phyloP scores from a whole-genome alignment of 495 filamentous ascomycete genomes.

The Choiromyces venosus region DNA sequence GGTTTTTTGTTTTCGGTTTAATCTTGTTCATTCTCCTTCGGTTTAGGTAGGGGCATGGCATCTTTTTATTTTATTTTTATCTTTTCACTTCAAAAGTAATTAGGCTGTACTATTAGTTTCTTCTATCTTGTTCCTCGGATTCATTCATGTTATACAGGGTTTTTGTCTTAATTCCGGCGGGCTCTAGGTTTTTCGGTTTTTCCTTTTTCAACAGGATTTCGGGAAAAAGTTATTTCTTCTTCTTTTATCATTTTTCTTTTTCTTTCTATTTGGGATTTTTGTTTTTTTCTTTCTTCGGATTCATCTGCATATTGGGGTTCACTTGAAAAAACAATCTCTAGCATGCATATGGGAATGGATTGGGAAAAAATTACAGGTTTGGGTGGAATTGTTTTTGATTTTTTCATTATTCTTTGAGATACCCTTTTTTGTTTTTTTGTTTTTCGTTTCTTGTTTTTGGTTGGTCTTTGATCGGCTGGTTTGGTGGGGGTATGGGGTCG shows the following conservation, averaged over 20 bases:
- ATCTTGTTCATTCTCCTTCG: slow-evolving; percentile 28
- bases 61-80: slow-evolving; percentile 22
- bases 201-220: slow-evolving; percentile 23
- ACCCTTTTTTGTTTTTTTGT: slow-evolving; percentile 35
- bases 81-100: slow-evolving; percentile 34
- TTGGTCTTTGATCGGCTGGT: not conserved
- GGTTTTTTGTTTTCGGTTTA: slow-evolving; percentile 35
- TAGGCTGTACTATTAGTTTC: slow-evolving; percentile 39
- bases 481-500: not conserved
- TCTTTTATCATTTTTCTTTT: slow-evolving; percentile 28
- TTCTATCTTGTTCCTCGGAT: slow-evolving; percentile 26
- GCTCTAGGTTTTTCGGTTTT: slow-evolving; percentile 23
- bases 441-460: slow-evolving; percentile 8
- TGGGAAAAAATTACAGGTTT: slow-evolving; percentile 20
- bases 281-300: slow-evolving; percentile 37
- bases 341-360: slow-evolving; percentile 33
- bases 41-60: not conserved
- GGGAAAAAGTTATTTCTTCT: slow-evolving; percentile 40
- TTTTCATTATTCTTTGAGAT: slow-evolving; percentile 32
- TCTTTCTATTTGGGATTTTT: slow-evolving; percentile 26
- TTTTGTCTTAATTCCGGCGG: slow-evolving; percentile 30
- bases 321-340: slow-evolving; percentile 28
- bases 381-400: slow-evolving; percentile 16
- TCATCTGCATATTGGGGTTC: slow-evolving; percentile 37
- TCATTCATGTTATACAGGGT: slow-evolving; percentile 31